Conservation (phyloP, 208 protist genomes). For the Acanthamoeba royreba region DNA sequence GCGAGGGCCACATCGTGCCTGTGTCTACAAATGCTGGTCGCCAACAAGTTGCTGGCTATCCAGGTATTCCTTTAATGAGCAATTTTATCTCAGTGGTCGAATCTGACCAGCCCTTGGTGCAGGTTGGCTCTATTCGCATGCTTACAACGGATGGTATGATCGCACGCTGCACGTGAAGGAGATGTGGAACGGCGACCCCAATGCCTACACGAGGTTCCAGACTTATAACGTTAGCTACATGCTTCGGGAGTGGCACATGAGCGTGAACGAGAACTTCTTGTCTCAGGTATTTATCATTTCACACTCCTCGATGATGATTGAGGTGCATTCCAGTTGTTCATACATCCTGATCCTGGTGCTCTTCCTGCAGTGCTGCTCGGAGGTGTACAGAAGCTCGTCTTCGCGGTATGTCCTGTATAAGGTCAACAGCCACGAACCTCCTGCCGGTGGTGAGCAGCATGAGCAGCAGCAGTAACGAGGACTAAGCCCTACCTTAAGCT, state of each 20-base stretch:
- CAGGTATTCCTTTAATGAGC: not conserved
- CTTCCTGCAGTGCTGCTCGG: not conserved
- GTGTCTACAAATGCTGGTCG: slow-evolving; percentile 11
- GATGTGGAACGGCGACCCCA: not conserved
- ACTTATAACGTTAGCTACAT: not conserved
- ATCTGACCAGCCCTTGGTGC: not conserved
- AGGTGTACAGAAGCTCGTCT: not conserved
- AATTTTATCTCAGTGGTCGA: not conserved
- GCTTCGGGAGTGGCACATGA: slow-evolving; percentile 32
- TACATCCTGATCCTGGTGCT: not conserved
- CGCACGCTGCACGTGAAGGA: slow-evolving; percentile 19
- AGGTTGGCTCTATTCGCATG: slow-evolving; percentile 25
- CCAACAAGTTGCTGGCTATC: not conserved
- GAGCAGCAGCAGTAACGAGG: not conserved
- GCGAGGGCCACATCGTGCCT: slow-evolving; percentile 19
- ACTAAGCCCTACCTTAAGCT: not conserved
- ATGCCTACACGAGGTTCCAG: not conserved
- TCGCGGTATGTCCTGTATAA: not conserved
- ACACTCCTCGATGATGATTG: not conserved
- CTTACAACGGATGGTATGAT: slow-evolving; percentile 11
- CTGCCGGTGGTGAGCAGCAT: not conserved
- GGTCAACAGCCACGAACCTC: not conserved
- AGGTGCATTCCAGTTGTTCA: not conserved
- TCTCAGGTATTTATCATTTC: not conserved
- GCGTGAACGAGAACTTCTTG: not conserved